Evolutionary conservation across 495 filamentous ascomycete genomes (phyloP).

Genomic region (Lepidopterella palustris): DNA sequence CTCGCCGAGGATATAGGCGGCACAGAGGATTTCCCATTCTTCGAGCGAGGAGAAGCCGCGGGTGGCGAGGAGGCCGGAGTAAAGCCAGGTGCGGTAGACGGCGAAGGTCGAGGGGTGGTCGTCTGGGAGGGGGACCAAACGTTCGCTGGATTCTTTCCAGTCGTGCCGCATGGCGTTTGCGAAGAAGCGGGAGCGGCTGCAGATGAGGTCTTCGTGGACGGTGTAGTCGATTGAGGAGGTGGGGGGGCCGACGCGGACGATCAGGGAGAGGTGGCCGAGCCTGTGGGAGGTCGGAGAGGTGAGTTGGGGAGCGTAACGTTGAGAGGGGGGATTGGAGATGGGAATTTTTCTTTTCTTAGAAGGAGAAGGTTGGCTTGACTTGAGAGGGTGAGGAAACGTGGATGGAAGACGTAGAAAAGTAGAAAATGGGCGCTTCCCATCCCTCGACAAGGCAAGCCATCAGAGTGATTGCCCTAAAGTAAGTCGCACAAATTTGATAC

Average conservation of each 20-base stretch:
- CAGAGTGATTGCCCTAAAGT: background rate
- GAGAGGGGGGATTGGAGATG: background rate
- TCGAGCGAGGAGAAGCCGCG: background rate
- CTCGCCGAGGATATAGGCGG: background rate
- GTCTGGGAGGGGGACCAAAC: background rate
- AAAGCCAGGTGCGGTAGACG: constrained; percentile 2
- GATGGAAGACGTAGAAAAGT: no score
- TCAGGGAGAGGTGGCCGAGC: background rate
- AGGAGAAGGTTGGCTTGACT: no score
- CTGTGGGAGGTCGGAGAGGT: background rate
- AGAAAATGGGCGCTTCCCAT: no score
- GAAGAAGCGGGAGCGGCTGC: background rate
- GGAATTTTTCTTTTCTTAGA: background rate
- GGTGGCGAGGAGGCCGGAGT: background rate
- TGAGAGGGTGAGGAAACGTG: no score
- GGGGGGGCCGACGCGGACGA: background rate
- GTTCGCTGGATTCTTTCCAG: background rate
- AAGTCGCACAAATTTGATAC: background rate
- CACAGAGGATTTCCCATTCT: background rate
- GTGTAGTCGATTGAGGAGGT: background rate
- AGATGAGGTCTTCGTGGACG: background rate
- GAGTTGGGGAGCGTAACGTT: background rate
- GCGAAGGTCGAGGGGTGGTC: constrained; percentile 2
- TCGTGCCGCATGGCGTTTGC: background rate
- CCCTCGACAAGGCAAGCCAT: no score